These are phyloP conservation scores for Capronia epimyces DNA, from an alignment of 2,329 filamentous ascomycete species.

Conservation along the genomic window DNA sequence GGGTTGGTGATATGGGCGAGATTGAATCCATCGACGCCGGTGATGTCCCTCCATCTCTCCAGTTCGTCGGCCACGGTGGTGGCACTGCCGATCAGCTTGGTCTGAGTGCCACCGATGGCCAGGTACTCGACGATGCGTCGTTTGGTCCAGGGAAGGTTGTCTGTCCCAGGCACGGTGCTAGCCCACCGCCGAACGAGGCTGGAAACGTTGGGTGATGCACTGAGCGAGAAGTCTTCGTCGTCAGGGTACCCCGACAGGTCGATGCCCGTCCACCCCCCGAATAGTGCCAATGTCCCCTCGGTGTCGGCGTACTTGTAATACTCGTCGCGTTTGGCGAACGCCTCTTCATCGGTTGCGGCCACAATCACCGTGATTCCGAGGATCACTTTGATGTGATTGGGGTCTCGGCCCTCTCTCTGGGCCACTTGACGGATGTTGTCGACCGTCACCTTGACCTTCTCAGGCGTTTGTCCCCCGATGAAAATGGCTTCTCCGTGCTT, in stretches of 20 bases:
- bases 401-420: conserved; percentile 48
- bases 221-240: conserved; percentile 52
- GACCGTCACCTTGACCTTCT: conserved; percentile 40
- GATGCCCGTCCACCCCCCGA: conserved; percentile 56
- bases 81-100: conserved; percentile 52
- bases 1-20: conserved; percentile 47
- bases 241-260: conserved; percentile 53
- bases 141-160: conserved; percentile 36
- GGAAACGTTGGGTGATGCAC: conserved; percentile 48
- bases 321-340: conserved; percentile 48
- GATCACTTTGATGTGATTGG: conserved; percentile 53
- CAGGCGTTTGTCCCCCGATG: conserved; percentile 44
- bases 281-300: conserved; percentile 51
- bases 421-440: conserved; percentile 41
- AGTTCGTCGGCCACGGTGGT: conserved; percentile 61
- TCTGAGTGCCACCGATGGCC: conserved; percentile 45
- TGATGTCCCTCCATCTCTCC: conserved; percentile 61
- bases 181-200: conserved; percentile 33
- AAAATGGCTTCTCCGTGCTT: conserved; percentile 55
- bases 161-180: conserved; percentile 31
- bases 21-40: conserved; percentile 70
- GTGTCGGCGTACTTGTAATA: conserved; percentile 49
- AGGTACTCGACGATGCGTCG: conserved; percentile 43
- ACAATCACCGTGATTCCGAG: conserved; percentile 47
- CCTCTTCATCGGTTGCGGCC: conserved; percentile 49